Conservation (phyloP, 441 rosid genomes). For the Populus hybrid region DNA sequence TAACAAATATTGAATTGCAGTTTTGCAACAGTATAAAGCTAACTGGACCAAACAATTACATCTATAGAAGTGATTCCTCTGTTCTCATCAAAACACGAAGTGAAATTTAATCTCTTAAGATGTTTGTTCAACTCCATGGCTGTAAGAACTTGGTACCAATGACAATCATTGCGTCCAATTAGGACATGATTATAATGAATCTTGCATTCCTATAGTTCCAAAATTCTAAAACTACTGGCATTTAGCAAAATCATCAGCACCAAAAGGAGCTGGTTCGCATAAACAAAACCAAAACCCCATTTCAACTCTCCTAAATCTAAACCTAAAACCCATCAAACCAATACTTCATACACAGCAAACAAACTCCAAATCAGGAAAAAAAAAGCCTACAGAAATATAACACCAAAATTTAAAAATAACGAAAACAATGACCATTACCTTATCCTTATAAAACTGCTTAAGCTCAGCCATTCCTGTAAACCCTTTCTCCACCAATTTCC, state of each 20-base stretch:
- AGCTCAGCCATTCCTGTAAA: slow-evolving; percentile 85
- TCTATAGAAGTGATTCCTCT: background rate
- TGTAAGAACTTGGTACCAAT: background rate
- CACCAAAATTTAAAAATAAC: background rate
- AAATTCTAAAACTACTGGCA: background rate
- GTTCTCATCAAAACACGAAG: background rate
- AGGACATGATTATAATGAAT: background rate
- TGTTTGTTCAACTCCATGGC: background rate
- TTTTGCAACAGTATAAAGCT: background rate
- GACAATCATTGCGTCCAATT: background rate
- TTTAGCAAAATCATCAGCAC: background rate
- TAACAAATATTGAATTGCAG: background rate
- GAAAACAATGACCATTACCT: background rate
- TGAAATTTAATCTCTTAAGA: background rate
- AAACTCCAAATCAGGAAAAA: background rate
- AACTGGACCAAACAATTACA: background rate
- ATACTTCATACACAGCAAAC: background rate
- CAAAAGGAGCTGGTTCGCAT: background rate
- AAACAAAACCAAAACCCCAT: background rate
- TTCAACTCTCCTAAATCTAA: background rate
- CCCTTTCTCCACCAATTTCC: slow-evolving; percentile 89
- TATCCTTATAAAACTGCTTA: slow-evolving; percentile 21
- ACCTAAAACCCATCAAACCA: background rate
- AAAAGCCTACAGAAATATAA: background rate
- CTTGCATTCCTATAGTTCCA: background rate